Percentiles rank a stretch among this genome's conserved stretches.
phyloP scores from a whole-genome alignment of 176 grass and related monocot species.

The Ampelocalamus luodianensis region DNA sequence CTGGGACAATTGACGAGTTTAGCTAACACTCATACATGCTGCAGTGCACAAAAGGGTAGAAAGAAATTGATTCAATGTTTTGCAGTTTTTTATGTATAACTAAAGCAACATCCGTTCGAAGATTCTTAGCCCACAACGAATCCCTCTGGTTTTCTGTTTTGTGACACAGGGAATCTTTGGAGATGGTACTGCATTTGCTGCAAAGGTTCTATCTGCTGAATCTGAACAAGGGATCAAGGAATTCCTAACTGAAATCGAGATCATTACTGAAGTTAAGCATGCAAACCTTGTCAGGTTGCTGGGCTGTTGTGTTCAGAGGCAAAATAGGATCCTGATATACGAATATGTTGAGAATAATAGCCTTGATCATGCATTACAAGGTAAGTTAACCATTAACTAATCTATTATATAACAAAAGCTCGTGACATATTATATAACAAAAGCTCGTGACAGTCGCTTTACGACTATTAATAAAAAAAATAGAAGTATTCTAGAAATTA shows the following conservation, averaged over 20 bases:
- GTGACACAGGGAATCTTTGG: constrained; percentile 45
- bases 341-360: constrained; percentile 62
- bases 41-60: background rate
- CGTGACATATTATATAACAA: too few relatives aligned
- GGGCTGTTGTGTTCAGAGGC: constrained; percentile 56
- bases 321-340: constrained; percentile 54
- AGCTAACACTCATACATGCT: background rate
- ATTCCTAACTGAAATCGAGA: constrained; percentile 67
- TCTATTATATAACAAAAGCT: too few relatives aligned
- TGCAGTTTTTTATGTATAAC: background rate
- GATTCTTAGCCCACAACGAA: background rate
- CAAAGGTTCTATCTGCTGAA: constrained; percentile 55
- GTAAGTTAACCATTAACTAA: constrained; percentile 9
- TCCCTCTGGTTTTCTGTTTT: background rate
- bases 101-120: background rate
- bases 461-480: too few relatives aligned
- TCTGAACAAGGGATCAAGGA: constrained; percentile 64
- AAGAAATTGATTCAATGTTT: background rate
- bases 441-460: too few relatives aligned
- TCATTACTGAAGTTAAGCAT: constrained; percentile 51
- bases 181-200: constrained; percentile 53
- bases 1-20: background rate
- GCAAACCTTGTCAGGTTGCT: constrained; percentile 57
- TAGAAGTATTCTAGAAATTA: too few relatives aligned
- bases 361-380: constrained; percentile 53